phyloP scores from a whole-genome alignment of 352 stramenopile genomes.

The Saprolegnia parasitica region DNA sequence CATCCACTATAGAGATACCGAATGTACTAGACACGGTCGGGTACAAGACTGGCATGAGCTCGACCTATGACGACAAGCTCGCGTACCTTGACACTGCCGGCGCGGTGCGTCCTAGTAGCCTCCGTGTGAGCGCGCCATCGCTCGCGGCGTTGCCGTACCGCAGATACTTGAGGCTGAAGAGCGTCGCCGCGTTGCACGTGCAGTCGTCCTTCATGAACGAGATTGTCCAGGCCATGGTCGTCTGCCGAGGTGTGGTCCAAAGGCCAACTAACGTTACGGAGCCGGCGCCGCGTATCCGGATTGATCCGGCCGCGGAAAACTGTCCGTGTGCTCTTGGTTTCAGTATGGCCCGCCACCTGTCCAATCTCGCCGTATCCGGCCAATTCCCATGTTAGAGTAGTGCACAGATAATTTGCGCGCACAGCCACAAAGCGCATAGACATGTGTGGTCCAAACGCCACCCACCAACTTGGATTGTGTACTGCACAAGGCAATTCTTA shows the following conservation, averaged over 20 bases:
- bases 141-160: background rate
- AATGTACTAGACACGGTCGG: constrained; percentile 10
- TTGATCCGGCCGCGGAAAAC: background rate
- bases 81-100: constrained; percentile 25
- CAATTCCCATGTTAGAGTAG: constrained; percentile 18
- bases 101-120: constrained; percentile 26
- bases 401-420: background rate
- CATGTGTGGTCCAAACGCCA: too few relatives aligned
- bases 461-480: too few relatives aligned
- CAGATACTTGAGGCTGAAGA: constrained; percentile 28
- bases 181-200: constrained; percentile 15
- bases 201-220: constrained; percentile 25
- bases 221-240: constrained; percentile 1
- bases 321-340: background rate
- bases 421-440: too few relatives aligned
- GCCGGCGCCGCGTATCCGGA: background rate
- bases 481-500: too few relatives aligned
- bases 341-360: background rate
- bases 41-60: background rate
- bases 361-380: background rate
- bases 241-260: background rate
- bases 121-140: background rate
- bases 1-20: background rate
- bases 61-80: background rate
- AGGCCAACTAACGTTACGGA: constrained; percentile 1